Conservation (phyloP, 495 filamentous ascomycete species). For the Aspergillus homomorphus region DNA sequence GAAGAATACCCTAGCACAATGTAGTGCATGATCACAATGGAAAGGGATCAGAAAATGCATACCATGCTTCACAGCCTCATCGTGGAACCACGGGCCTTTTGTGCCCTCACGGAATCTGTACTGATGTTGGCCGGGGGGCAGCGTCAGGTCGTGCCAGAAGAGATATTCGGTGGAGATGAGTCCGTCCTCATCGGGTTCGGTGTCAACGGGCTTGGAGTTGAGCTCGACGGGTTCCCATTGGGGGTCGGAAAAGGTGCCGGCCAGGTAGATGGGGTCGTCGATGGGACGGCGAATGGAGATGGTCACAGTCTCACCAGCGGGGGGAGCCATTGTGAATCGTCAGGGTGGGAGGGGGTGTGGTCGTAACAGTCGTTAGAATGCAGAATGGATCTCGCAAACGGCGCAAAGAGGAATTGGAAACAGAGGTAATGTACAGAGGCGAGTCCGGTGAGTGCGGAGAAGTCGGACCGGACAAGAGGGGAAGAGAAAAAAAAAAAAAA, state of each 20-base stretch:
- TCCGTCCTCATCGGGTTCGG: constrained; percentile 36
- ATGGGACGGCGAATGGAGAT: constrained; percentile 58
- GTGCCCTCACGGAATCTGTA: constrained; percentile 68
- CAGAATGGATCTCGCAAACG: background rate
- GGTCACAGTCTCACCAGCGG: constrained; percentile 35
- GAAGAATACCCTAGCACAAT: background rate
- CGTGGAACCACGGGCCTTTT: constrained; percentile 63
- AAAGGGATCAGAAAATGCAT: background rate
- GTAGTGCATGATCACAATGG: background rate
- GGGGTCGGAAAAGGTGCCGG: constrained; percentile 62
- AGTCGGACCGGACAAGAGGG: background rate
- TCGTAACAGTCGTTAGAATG: constrained; percentile 30
- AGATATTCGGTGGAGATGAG: constrained; percentile 16
- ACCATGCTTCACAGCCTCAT: constrained; percentile 38
- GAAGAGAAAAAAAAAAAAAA: constrained; percentile 11
- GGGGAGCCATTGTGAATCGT: constrained; percentile 21
- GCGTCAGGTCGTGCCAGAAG: constrained; percentile 21
- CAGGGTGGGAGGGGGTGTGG: constrained; percentile 8
- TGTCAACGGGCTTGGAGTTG: constrained; percentile 42
- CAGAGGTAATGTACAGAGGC: background rate
- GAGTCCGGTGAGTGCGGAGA: constrained; percentile 1
- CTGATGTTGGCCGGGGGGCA: constrained; percentile 47
- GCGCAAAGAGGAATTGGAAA: background rate
- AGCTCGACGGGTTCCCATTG: constrained; percentile 63
- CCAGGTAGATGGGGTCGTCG: constrained; percentile 58